Percentiles rank a stretch among this genome's conserved stretches.
Conservation (phyloP, 495 filamentous ascomycete genomes). For the Xanthoparmelia taractica region DNA sequence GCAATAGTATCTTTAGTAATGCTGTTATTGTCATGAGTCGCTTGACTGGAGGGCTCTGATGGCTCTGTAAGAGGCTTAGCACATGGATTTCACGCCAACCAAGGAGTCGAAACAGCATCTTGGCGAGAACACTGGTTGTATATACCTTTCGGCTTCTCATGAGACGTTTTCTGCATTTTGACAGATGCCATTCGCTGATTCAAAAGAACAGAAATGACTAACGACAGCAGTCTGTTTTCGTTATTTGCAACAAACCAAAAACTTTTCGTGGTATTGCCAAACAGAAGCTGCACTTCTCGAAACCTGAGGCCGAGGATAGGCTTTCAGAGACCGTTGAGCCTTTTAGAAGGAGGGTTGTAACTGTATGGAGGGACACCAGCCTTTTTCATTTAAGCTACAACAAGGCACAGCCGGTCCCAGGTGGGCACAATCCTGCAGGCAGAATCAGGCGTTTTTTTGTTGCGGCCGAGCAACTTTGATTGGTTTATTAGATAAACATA, state of each 20-base stretch:
- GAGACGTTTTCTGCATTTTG: background rate
- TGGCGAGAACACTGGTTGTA: background rate
- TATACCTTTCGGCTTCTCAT: background rate
- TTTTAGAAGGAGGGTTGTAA: background rate
- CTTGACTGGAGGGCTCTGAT: background rate
- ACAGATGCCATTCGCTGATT: background rate
- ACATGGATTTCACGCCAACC: background rate
- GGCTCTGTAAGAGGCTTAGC: background rate
- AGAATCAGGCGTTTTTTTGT: background rate
- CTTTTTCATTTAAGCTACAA: background rate
- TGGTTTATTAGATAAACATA: background rate
- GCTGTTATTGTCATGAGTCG: background rate
- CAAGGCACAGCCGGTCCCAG: background rate
- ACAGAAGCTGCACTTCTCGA: background rate
- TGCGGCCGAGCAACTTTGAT: too few species aligned
- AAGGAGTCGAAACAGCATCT: too few species aligned
- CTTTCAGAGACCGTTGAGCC: background rate
- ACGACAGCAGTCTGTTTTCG: too few species aligned
- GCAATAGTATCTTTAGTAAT: background rate
- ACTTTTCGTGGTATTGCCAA: background rate
- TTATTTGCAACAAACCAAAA: background rate
- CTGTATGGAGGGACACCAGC: background rate
- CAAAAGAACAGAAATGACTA: background rate
- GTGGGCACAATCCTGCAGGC: background rate
- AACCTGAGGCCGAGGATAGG: background rate